phyloP scores from a whole-genome alignment of 1,284 basidiomycete species.

The Sanghuangporus baumii region DNA sequence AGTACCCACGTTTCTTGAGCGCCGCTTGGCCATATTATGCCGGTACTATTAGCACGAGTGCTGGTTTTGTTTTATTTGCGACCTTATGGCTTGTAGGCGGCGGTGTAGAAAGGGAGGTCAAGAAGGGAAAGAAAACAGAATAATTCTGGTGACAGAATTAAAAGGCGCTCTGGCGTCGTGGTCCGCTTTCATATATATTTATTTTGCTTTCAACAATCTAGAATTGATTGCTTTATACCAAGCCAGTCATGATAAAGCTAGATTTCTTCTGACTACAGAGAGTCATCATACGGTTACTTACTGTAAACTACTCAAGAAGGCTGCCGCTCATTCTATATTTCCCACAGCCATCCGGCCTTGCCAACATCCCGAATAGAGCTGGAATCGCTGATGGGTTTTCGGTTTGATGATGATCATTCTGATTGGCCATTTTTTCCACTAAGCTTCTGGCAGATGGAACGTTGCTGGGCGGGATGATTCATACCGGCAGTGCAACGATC shows the following conservation, averaged over 20 bases:
- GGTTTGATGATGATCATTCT: too few relatives aligned
- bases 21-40: slow-evolving; percentile 95
- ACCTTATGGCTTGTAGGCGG: slow-evolving; percentile 83
- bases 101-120: slow-evolving; percentile 40
- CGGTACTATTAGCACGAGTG: slow-evolving; percentile 82
- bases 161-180: neutral
- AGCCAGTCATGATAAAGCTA: neutral
- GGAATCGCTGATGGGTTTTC: too few relatives aligned
- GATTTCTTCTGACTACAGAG: too few relatives aligned
- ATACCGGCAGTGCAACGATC: too few relatives aligned
- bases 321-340: too few relatives aligned
- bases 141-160: slow-evolving; percentile 23
- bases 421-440: too few relatives aligned
- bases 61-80: slow-evolving; percentile 80
- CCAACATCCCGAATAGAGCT: too few relatives aligned
- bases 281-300: too few relatives aligned
- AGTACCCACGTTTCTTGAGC: slow-evolving; percentile 89
- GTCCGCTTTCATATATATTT: neutral
- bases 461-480: too few relatives aligned
- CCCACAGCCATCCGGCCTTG: too few relatives aligned
- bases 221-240: neutral
- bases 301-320: too few relatives aligned
- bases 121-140: slow-evolving; percentile 46
- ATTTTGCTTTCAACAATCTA: neutral
- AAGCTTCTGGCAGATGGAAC: too few relatives aligned